Conservation (phyloP, 768 basidiomycete genomes). For the Auriscalpium orientale region DNA sequence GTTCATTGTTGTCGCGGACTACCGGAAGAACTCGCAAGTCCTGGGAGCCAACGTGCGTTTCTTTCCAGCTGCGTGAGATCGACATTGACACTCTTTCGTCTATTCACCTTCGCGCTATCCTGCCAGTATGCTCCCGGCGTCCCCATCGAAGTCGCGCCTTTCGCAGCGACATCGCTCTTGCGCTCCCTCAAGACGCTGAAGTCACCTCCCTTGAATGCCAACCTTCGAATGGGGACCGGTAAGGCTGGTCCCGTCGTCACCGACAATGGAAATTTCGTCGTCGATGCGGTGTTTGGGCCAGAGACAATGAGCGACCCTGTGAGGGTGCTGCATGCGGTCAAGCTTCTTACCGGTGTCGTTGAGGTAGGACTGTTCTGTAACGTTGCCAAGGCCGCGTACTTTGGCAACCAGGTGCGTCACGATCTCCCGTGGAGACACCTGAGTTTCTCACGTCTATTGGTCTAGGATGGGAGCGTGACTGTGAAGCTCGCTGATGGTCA, state of each 20-base stretch:
- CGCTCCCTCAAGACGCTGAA: constrained; percentile 58
- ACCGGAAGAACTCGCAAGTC: constrained; percentile 81
- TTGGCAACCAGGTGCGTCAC: constrained; percentile 66
- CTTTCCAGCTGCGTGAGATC: not conserved
- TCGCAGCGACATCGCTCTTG: constrained; percentile 87
- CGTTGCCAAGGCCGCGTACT: constrained; percentile 94
- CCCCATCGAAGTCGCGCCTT: constrained; percentile 94
- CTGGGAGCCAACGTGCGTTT: constrained; percentile 74
- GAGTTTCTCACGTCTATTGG: not conserved
- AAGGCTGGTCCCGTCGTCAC: constrained; percentile 95
- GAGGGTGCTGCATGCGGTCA: constrained; percentile 66
- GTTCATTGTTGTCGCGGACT: constrained; percentile 90
- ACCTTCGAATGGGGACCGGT: constrained; percentile 88
- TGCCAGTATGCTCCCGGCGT: constrained; percentile 78
- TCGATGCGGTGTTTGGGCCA: constrained; percentile 86
- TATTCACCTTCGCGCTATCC: constrained; percentile 3
- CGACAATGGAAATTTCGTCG: constrained; percentile 96
- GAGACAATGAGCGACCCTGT: constrained; percentile 62
- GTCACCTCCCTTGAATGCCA: constrained; percentile 48
- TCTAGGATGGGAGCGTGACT: constrained; percentile 64
- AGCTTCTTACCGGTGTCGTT: constrained; percentile 96
- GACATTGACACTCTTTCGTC: not conserved
- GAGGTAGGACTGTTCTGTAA: constrained; percentile 97
- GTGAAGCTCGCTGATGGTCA: constrained; percentile 19
- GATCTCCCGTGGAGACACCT: not conserved